Percentiles rank a stretch among this genome's conserved stretches.
phyloP scores from a whole-genome alignment of 2,329 filamentous ascomycete species.

The Celoporthe dispersa region DNA sequence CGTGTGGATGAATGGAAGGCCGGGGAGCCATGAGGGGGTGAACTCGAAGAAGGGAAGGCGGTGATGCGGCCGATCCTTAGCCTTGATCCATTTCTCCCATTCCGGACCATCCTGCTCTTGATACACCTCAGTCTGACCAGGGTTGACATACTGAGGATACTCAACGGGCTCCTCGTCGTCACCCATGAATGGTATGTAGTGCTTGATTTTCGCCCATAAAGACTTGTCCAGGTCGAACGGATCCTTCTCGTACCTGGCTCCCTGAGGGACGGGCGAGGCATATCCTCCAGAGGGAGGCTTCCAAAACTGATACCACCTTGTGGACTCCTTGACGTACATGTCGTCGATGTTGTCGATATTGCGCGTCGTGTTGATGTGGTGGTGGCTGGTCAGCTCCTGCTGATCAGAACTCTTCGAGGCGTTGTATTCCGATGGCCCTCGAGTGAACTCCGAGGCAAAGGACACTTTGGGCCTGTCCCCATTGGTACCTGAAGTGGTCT shows the following conservation, averaged over 20 bases:
- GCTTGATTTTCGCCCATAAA: constrained; percentile 55
- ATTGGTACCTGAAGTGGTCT: constrained; percentile 32
- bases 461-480: constrained; percentile 43
- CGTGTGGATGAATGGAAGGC: constrained; percentile 77
- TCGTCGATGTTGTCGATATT: constrained; percentile 53
- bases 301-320: constrained; percentile 68
- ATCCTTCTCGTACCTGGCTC: constrained; percentile 50
- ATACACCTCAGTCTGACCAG: constrained; percentile 62
- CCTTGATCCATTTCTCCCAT: constrained; percentile 84
- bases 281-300: constrained; percentile 65
- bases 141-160: constrained; percentile 68
- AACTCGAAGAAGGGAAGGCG: constrained; percentile 66
- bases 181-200: constrained; percentile 54
- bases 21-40: constrained; percentile 71
- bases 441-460: constrained; percentile 39
- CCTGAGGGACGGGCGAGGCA: constrained; percentile 64
- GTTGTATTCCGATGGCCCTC: constrained; percentile 44
- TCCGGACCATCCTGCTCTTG: constrained; percentile 60
- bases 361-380: constrained; percentile 57
- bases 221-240: constrained; percentile 46
- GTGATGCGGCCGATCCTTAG: constrained; percentile 84
- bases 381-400: constrained; percentile 40
- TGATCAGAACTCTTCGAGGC: constrained; percentile 46
- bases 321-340: constrained; percentile 51
- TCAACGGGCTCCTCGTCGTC: constrained; percentile 48